phyloP scores from a whole-genome alignment of 2,329 filamentous ascomycete species.

The Zymoseptoria tritici region DNA sequence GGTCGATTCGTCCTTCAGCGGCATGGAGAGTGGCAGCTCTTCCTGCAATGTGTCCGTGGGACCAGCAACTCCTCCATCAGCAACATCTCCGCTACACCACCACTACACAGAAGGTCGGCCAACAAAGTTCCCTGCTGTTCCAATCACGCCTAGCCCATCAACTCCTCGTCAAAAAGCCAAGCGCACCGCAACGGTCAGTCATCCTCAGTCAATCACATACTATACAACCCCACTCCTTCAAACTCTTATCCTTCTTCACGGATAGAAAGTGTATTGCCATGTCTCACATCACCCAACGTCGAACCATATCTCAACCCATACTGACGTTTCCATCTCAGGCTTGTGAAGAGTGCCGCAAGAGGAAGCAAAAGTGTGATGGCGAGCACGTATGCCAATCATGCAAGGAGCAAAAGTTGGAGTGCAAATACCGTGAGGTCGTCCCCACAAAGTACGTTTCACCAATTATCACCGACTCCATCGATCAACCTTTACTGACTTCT shows the following conservation, averaged over 20 bases:
- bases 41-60: conserved; percentile 16
- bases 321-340: conserved; percentile 7
- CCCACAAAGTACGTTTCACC: conserved; percentile 16
- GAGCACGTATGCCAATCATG: conserved; percentile 18
- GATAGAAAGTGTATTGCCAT: neutral
- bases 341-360: conserved; percentile 20
- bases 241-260: neutral
- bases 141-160: conserved; percentile 17
- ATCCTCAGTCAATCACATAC: neutral
- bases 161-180: conserved; percentile 20
- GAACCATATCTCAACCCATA: neutral
- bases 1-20: conserved; percentile 11
- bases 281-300: neutral
- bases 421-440: conserved; percentile 18
- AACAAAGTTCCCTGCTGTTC: conserved; percentile 16
- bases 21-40: conserved; percentile 12
- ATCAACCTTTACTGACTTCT: neutral
- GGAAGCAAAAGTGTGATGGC: conserved; percentile 20
- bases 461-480: neutral
- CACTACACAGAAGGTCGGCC: conserved; percentile 1
- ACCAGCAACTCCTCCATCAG: conserved; percentile 14
- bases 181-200: conserved; percentile 18
- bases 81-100: conserved; percentile 1
- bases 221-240: neutral
- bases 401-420: conserved; percentile 19